Evolutionary conservation across 2,329 filamentous ascomycete genomes (phyloP).

Genomic region (Epichloe sylvatica): DNA sequence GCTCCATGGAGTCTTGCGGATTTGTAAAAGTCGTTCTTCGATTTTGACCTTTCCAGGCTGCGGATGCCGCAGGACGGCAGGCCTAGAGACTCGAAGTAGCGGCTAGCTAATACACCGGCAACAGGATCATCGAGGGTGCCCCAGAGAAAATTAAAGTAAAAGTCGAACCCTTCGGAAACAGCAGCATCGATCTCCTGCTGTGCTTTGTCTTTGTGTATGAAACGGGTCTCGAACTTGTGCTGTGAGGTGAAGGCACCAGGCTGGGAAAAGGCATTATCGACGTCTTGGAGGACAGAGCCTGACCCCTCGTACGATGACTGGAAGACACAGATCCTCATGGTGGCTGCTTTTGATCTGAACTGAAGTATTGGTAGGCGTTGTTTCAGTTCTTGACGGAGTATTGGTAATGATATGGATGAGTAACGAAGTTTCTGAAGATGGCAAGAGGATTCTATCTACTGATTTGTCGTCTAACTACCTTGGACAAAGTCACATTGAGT

Average conservation of each 20-base stretch:
- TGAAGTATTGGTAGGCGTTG: too few relatives aligned
- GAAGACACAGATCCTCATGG: background rate
- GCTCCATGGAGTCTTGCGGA: background rate
- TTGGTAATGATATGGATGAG: too few relatives aligned
- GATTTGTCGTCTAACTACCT: too few relatives aligned
- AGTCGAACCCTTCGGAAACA: background rate
- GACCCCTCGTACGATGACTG: background rate
- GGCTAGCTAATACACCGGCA: background rate
- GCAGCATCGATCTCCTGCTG: background rate
- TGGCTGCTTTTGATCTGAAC: background rate
- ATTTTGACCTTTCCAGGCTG: background rate
- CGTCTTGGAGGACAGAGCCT: background rate
- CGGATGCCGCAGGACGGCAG: background rate
- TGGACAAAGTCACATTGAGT: too few relatives aligned
- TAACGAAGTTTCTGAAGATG: too few relatives aligned
- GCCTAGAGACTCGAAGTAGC: background rate
- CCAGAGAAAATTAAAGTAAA: constrained; percentile 2
- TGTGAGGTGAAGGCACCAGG: background rate
- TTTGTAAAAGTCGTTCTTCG: background rate
- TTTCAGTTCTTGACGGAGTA: too few relatives aligned
- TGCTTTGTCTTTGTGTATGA: background rate
- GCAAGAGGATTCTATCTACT: too few relatives aligned
- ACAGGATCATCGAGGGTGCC: background rate
- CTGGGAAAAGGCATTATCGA: background rate
- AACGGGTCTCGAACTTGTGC: background rate